These are phyloP conservation scores for Barbatosphaeria neglecta DNA, from an alignment of 495 filamentous ascomycete species.

Conservation along the genomic window DNA sequence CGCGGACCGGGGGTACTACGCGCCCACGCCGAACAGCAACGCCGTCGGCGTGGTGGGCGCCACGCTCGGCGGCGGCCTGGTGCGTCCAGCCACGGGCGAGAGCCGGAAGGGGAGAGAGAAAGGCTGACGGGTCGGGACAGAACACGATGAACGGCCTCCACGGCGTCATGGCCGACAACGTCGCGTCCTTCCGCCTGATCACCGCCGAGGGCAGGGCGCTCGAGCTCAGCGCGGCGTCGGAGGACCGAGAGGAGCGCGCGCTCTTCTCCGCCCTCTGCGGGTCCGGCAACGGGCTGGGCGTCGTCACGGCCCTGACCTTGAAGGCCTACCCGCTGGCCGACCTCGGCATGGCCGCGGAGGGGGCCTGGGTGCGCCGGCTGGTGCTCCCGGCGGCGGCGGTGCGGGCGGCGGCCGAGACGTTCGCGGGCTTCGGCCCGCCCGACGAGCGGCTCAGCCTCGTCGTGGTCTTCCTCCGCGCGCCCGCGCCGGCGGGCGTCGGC, in stretches of 20 bases:
- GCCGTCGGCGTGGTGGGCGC: slow-evolving; percentile 20
- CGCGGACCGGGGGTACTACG: slow-evolving; percentile 15
- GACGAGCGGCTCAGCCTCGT: not conserved
- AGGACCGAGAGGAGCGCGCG: slow-evolving; percentile 11
- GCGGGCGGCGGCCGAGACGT: slow-evolving; percentile 1
- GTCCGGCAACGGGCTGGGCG: slow-evolving; percentile 27
- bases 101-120: not conserved
- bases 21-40: slow-evolving; percentile 3
- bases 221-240: slow-evolving; percentile 11
- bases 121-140: not conserved
- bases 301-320: slow-evolving; percentile 39
- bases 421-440: not conserved
- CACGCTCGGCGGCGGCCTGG: slow-evolving; percentile 23
- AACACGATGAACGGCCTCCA: slow-evolving; percentile 16
- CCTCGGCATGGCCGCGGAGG: slow-evolving; percentile 2
- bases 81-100: not conserved
- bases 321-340: slow-evolving; percentile 30
- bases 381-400: slow-evolving; percentile 3
- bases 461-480: slow-evolving; percentile 3
- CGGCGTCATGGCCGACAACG: slow-evolving; percentile 24
- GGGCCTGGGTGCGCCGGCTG: slow-evolving; percentile 2
- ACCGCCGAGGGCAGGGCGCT: slow-evolving; percentile 14
- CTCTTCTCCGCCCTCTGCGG: slow-evolving; percentile 26
- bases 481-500: slow-evolving; percentile 2
- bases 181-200: slow-evolving; percentile 20